Base-by-base conservation (phyloP, 768 basidiomycete species). In the Suillus brevipes region DNA sequence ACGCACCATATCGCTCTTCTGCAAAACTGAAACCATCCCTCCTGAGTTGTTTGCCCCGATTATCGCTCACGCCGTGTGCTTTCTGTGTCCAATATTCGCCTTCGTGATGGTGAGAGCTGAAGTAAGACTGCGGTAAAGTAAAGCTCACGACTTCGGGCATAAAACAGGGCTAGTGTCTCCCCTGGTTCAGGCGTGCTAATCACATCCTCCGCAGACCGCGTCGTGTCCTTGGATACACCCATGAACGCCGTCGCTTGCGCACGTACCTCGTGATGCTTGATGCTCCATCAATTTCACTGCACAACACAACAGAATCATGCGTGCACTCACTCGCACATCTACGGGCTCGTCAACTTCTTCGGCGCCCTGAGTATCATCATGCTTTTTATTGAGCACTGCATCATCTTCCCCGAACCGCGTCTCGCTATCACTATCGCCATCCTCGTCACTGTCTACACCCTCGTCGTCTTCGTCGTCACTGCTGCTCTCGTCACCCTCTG, bases 111-210 rank as follows among this genome's bases (percentile, higher is more conserved):
- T 37, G 18, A 43, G 43, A 1, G 6, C 18, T n/a, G 6, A 40
- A 38, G 14, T 2, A 16, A 38, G 64, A 43, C 31, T 43, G 36
- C 9, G 5, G 16, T 37, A n/a, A 0, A 14, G 10, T 3, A 43
- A 8, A 25, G 81, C 89, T 69, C 73, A 90, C 92, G 85, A 20
- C 90, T 88, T 9, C 94, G 86, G 6, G 89, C 87, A 70, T 94
- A 96, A 74, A 96, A 96, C 76, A 83, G 82, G 0, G 92, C 89
- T 9, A 95, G 77, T 0, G 90, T 91, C 75, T 97, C 95, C 13
- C 93, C 92, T 0, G 93, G 92, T 4, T 90, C 79, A 0, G 95
- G 95, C 0, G 93, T 95, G 69, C 89, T 90, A 34, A 90, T 72
- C 0, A 85, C 75, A 65, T 95, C 92, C 71, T 94, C 93, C 0